Evolutionary conservation across 1,139 yeast genomes (phyloP), one percentile per base, ranked within the genome.

Genomic region (Geotrichum macrosporum): DNA sequence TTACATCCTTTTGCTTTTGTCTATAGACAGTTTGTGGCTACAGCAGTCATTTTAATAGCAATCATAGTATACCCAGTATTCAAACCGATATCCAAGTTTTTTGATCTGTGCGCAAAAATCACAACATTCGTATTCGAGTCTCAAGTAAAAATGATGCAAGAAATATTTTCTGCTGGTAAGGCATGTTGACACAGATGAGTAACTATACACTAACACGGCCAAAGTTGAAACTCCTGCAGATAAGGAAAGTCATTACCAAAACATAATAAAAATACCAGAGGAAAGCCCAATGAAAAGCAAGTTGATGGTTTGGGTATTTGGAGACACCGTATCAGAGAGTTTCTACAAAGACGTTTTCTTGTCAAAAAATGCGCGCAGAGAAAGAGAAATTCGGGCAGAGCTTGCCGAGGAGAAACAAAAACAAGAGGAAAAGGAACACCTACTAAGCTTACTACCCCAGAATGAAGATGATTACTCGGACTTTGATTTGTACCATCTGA

Each of bases 151-250:
- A 32, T 39, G 18, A 13, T 46, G n/a, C 42, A 40, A 32, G 36
- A 32, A 8, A 21, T 46, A 3, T 46, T 40, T 22, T 15, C 10
- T 10, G 35, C 45, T 12, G 45, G 42, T 39, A 39, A 13, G 34
- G n/a, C n/a, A n/a, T n/a, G n/a, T n/a, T n/a, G n/a, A n/a, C n/a
- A n/a, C n/a, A n/a, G n/a, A 29, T 24, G 9, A 24, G 27, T 24
- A 24, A 24, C 9, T 6, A 24, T 24, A 24, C 35, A 5, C 35
- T 32, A 4, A 24, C 29, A 12, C 9, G 18, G 26, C 12, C 13
- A 16, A 20, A 31, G 38, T 46, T 22, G 31, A 35, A 19, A 40
- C 34, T 4, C 44, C 44, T n/a, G 49, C 27, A 18, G 49, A 46
- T 32, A 12, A 24, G 12, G 49, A 46, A 36, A 21, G 18, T 22